Conservation (phyloP, 2,329 filamentous ascomycete species). For the Leptographium flavum region DNA sequence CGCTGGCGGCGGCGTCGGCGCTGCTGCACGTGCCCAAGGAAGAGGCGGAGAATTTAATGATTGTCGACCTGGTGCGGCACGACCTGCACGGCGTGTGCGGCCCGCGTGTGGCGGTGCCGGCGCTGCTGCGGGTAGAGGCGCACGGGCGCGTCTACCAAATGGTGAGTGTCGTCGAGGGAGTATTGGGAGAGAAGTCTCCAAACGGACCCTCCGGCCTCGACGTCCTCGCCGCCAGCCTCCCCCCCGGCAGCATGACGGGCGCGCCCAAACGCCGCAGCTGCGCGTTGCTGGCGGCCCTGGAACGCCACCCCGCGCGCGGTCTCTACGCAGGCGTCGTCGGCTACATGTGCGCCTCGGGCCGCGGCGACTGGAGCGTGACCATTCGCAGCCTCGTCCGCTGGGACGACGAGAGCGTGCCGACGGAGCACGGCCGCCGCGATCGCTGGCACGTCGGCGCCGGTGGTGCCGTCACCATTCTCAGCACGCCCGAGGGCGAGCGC, state of each 20-base stretch:
- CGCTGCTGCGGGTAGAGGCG: constrained; percentile 77
- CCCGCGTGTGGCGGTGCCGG: constrained; percentile 57
- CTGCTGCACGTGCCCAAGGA: constrained; percentile 76
- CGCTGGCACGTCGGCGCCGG: constrained; percentile 79
- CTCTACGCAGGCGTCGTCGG: constrained; percentile 83
- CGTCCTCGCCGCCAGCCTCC: constrained; percentile 62
- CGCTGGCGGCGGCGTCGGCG: constrained; percentile 54
- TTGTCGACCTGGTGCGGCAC: constrained; percentile 89
- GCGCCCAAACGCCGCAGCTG: constrained; percentile 90
- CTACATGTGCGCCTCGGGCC: constrained; percentile 74
- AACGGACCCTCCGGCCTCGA: constrained; percentile 45
- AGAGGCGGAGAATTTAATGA: constrained; percentile 94
- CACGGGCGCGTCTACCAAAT: constrained; percentile 87
- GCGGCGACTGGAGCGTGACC: constrained; percentile 80
- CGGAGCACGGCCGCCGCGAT: constrained; percentile 27
- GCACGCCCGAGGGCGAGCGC: constrained; percentile 65
- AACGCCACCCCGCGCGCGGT: constrained; percentile 48
- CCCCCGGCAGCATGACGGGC: constrained; percentile 91
- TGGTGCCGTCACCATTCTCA: constrained; percentile 77
- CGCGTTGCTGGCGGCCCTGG: constrained; percentile 60
- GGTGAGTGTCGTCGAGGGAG: constrained; percentile 72
- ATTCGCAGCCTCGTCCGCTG: constrained; percentile 71
- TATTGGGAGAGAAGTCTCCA: constrained; percentile 35
- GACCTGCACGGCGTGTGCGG: constrained; percentile 79
- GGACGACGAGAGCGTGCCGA: constrained; percentile 38